Evolutionary conservation across 768 basidiomycete species (phyloP).

Genomic region (Amanita muscaria): DNA sequence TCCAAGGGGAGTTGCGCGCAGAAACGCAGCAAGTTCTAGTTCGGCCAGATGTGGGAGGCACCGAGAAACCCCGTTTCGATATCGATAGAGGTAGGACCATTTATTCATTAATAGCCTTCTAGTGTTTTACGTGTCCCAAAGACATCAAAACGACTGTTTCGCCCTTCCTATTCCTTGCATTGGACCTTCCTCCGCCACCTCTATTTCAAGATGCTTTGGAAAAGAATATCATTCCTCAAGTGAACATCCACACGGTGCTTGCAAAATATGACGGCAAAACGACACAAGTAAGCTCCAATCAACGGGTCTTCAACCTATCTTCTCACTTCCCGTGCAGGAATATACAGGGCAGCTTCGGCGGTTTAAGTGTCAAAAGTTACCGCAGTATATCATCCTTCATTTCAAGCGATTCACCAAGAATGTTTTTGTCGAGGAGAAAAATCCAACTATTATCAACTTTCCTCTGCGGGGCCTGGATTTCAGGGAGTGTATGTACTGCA

Average conservation of each 20-base stretch:
- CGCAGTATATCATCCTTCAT: constrained; percentile 88
- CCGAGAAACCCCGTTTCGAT: constrained; percentile 85
- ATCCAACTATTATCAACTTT: constrained; percentile 97
- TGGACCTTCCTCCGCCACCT: constrained; percentile 96
- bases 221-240: constrained; percentile 99
- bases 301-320: neutral
- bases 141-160: constrained; percentile 81
- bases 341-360: constrained; percentile 75
- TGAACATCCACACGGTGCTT: constrained; percentile 81
- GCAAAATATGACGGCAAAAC: constrained; percentile 91
- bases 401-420: constrained; percentile 98
- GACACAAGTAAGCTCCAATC: constrained; percentile 54
- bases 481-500: constrained; percentile 64
- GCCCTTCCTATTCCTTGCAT: constrained; percentile 92
- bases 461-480: constrained; percentile 91
- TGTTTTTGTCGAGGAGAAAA: constrained; percentile 95
- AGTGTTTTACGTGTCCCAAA: constrained; percentile 22
- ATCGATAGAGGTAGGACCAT: constrained; percentile 76
- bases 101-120: constrained; percentile 8
- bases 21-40: constrained; percentile 92
- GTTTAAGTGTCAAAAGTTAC: constrained; percentile 84
- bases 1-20: constrained; percentile 89
- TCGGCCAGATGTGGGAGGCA: constrained; percentile 64
- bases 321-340: constrained; percentile 46
- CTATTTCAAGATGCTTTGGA: constrained; percentile 93